Percentiles rank a stretch among this genome's conserved stretches.
Conservation (phyloP, 1,139 yeast species). For the Sugiyamaella paludigena region DNA sequence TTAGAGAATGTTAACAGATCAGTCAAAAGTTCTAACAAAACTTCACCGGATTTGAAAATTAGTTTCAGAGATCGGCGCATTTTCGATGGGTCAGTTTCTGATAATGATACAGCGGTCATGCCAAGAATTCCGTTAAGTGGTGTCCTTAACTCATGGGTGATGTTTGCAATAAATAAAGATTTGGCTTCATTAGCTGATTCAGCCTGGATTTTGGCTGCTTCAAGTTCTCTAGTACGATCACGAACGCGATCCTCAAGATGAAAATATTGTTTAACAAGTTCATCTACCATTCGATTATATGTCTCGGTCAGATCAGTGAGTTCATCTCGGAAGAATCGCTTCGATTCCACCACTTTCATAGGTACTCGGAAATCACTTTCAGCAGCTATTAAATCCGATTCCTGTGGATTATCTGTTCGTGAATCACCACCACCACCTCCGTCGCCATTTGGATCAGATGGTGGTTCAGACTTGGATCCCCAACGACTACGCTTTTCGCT, state of each 20-base stretch:
- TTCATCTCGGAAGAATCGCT: slow-evolving; percentile 74
- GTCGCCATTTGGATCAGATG: neutral
- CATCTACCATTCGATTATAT: slow-evolving; percentile 88
- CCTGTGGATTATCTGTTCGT: neutral
- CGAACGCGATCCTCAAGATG: slow-evolving; percentile 88
- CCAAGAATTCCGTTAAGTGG: slow-evolving; percentile 96
- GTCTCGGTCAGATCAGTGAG: slow-evolving; percentile 83
- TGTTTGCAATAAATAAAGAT: slow-evolving; percentile 91
- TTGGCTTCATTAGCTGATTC: slow-evolving; percentile 95
- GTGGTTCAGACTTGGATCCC: too few species aligned
- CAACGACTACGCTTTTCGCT: too few species aligned
- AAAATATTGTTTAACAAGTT: slow-evolving; percentile 75
- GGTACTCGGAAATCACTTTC: slow-evolving; percentile 26
- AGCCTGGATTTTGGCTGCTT: slow-evolving; percentile 83
- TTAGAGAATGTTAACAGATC: slow-evolving; percentile 87
- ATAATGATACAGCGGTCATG: slow-evolving; percentile 92
- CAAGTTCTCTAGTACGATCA: slow-evolving; percentile 81
- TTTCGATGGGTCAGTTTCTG: slow-evolving; percentile 65
- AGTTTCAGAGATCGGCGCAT: slow-evolving; percentile 69
- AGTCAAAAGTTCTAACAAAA: slow-evolving; percentile 79
- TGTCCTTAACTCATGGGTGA: slow-evolving; percentile 91
- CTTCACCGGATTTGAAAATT: slow-evolving; percentile 84
- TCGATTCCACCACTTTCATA: slow-evolving; percentile 52
- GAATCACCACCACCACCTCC: neutral
- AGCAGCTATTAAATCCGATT: neutral